Evolutionary conservation across 106 monocot species (phyloP).

Genomic region (Agapanthus africanus): DNA sequence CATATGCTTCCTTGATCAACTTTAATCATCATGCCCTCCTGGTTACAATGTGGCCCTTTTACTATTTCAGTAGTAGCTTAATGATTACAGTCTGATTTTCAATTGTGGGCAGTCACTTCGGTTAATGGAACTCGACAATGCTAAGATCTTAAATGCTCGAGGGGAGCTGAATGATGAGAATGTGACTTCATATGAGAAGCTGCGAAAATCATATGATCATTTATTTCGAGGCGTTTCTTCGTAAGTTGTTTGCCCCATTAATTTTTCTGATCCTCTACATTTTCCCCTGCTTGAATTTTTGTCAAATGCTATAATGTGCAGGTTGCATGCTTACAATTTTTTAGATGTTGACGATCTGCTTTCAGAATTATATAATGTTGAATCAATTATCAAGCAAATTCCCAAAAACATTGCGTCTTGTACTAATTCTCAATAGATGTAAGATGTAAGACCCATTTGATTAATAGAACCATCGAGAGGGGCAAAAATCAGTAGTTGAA

Average conservation of each 20-base stretch:
- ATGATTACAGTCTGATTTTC: conserved; percentile 7
- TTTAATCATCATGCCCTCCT: not conserved
- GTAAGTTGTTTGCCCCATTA: conserved; percentile 33
- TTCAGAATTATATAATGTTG: not conserved
- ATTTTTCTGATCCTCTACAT: conserved; percentile 1
- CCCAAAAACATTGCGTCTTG: not conserved
- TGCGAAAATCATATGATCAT: conserved; percentile 82
- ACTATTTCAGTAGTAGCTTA: not conserved
- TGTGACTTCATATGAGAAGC: conserved; percentile 80
- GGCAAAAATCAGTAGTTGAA: too few relatives aligned
- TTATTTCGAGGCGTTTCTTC: conserved; percentile 90
- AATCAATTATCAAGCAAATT: not conserved
- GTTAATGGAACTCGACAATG: conserved; percentile 85
- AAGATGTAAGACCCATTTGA: too few relatives aligned
- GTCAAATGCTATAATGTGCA: not conserved
- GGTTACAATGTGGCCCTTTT: not conserved
- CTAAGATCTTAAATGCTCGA: conserved; percentile 81
- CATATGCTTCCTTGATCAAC: not conserved
- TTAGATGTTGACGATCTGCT: not conserved
- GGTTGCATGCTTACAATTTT: not conserved
- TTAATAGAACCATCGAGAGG: too few relatives aligned
- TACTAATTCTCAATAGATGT: not conserved
- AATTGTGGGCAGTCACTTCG: conserved; percentile 52
- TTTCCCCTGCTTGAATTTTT: not conserved
- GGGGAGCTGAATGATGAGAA: conserved; percentile 95